phyloP scores from a whole-genome alignment of 225 moss, liverwort and hornwort species.

The Polytrichum commune region DNA sequence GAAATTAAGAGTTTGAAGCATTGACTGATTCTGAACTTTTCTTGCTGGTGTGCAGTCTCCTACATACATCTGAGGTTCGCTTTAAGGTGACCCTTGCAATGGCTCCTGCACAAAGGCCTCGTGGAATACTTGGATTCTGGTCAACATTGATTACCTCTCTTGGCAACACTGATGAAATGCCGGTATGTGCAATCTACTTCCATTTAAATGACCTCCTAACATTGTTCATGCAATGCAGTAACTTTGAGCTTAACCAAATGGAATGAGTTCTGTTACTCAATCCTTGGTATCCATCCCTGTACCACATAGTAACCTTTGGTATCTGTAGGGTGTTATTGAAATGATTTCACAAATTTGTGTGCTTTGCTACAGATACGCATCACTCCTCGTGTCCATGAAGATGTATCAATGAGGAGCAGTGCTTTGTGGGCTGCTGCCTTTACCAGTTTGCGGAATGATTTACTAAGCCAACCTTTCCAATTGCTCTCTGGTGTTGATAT shows the following conservation, averaged over 20 bases:
- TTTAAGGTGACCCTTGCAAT: constrained; percentile 89
- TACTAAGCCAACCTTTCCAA: constrained; percentile 88
- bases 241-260: background rate
- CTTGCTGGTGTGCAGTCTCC: constrained; percentile 47
- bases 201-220: too few relatives aligned
- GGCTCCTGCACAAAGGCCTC: constrained; percentile 97
- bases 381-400: constrained; percentile 88
- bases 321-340: background rate
- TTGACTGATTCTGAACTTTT: background rate
- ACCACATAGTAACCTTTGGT: too few relatives aligned
- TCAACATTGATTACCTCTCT: constrained; percentile 90
- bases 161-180: constrained; percentile 99
- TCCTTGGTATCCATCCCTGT: too few relatives aligned
- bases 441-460: constrained; percentile 86
- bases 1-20: too few relatives aligned
- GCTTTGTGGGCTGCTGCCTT: constrained; percentile 72
- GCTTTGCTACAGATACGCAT: constrained; percentile 66
- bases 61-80: constrained; percentile 89
- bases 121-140: constrained; percentile 99
- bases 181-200: constrained; percentile 40
- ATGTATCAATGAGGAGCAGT: constrained; percentile 89
- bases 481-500: constrained; percentile 89
- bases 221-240: background rate
- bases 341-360: background rate
- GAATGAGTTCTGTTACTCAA: background rate